Conservation (phyloP, 371 early-diverging fungal genomes). For the Encephalitozoon hellem region DNA sequence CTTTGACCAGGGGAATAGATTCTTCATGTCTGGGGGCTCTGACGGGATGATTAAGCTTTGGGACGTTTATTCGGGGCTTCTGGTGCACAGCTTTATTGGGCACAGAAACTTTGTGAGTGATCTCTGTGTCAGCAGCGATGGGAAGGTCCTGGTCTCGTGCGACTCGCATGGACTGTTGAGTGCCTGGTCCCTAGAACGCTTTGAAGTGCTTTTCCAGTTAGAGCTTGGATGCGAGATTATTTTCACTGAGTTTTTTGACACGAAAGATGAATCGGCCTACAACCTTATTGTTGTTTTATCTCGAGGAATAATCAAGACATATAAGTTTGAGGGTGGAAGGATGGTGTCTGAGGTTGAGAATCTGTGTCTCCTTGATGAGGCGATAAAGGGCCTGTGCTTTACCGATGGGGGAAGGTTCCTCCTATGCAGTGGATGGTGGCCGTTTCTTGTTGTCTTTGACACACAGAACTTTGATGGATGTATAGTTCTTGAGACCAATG, state of each 20-base stretch:
- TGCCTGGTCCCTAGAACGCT: conserved; percentile 42
- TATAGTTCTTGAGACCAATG: conserved; percentile 57
- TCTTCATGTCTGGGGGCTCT: conserved; percentile 54
- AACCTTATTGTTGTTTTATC: conserved; percentile 41
- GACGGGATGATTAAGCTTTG: conserved; percentile 60
- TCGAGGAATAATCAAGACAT: conserved; percentile 37
- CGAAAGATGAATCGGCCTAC: conserved; percentile 1
- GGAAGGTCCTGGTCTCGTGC: conserved; percentile 47
- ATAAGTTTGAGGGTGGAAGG: conserved; percentile 1
- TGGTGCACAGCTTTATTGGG: conserved; percentile 47
- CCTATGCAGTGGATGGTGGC: conserved; percentile 56
- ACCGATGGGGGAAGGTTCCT: conserved; percentile 58
- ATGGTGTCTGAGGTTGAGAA: conserved; percentile 36
- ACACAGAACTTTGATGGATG: conserved; percentile 38
- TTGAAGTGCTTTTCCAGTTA: conserved; percentile 10
- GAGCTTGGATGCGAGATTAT: conserved; percentile 32
- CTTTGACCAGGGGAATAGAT: conserved; percentile 51
- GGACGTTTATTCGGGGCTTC: conserved; percentile 43
- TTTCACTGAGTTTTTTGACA: conserved; percentile 54
- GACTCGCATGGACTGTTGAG: conserved; percentile 52
- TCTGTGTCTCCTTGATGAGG: conserved; percentile 29
- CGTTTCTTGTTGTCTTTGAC: conserved; percentile 57
- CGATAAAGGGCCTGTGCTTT: conserved; percentile 54
- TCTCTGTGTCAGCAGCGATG: conserved; percentile 50
- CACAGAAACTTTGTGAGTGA: conserved; percentile 52